Percentiles rank a stretch among this genome's conserved stretches.
phyloP scores from a whole-genome alignment of 495 filamentous ascomycete genomes.

The Talaromyces ruber region DNA sequence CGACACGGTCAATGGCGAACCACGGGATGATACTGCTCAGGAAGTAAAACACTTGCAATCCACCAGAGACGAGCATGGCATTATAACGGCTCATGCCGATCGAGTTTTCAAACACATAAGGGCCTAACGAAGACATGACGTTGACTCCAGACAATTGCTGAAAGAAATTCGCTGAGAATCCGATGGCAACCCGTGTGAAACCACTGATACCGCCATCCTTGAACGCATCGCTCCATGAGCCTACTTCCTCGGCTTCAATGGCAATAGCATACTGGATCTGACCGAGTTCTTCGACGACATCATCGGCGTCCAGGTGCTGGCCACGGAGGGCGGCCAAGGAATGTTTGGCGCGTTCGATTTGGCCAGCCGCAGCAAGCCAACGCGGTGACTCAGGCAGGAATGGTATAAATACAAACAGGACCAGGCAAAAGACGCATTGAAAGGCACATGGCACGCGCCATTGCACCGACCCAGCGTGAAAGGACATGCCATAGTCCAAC shows the following conservation, averaged over 20 bases:
- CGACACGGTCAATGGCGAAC: constrained; percentile 19
- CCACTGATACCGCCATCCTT: constrained; percentile 14
- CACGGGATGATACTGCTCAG: background rate
- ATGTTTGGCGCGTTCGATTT: constrained; percentile 47
- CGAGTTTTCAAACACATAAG: constrained; percentile 9
- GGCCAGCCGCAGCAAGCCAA: constrained; percentile 34
- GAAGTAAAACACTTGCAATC: constrained; percentile 1
- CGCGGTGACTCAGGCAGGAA: constrained; percentile 19
- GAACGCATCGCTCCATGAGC: constrained; percentile 13
- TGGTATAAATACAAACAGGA: constrained; percentile 25
- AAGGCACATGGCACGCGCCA: constrained; percentile 54
- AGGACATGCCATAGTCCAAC: constrained; percentile 16
- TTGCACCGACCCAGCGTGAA: constrained; percentile 8
- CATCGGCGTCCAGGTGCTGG: constrained; percentile 5
- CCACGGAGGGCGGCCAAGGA: constrained; percentile 30
- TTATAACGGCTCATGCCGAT: constrained; percentile 2
- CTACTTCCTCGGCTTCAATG: constrained; percentile 12
- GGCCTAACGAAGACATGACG: constrained; percentile 14
- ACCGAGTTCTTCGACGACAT: constrained; percentile 10
- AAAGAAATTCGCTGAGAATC: constrained; percentile 12
- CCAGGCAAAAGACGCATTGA: constrained; percentile 43
- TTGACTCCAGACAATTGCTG: constrained; percentile 14
- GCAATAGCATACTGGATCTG: constrained; percentile 14
- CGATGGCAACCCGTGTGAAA: constrained; percentile 10
- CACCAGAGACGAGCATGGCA: constrained; percentile 2